Percentiles rank a stretch among this genome's conserved stretches.
These are phyloP conservation scores for Drechmeria coniospora DNA, from an alignment of 2,329 filamentous ascomycete species.

Conservation along the genomic window DNA sequence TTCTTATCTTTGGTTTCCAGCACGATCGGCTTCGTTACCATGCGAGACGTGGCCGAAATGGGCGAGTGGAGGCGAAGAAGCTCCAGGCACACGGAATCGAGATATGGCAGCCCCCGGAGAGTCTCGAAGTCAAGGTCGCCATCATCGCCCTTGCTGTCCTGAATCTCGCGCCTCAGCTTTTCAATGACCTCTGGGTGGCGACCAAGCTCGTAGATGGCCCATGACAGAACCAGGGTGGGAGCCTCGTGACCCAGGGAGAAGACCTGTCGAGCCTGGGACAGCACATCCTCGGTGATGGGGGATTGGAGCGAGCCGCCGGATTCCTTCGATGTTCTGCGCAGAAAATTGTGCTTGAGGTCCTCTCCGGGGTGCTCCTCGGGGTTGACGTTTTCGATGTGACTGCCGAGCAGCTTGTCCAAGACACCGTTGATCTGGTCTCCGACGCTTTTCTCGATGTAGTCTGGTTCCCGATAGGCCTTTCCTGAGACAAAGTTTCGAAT, in stretches of 20 bases:
- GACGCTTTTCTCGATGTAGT: slow-evolving; percentile 1
- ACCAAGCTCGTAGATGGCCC: slow-evolving; percentile 2
- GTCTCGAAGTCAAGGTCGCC: not conserved
- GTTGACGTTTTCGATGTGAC: not conserved
- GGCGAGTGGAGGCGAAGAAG: slow-evolving; percentile 1
- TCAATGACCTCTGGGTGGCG: slow-evolving; percentile 1
- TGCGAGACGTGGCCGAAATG: slow-evolving; percentile 1
- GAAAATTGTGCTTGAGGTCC: not conserved
- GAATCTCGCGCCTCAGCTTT: slow-evolving; percentile 1
- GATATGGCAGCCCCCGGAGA: slow-evolving; percentile 1
- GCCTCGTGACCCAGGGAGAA: slow-evolving; percentile 4
- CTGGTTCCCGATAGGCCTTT: slow-evolving; percentile 1
- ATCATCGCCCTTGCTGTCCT: not conserved
- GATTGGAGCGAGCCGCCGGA: not conserved
- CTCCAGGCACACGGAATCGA: slow-evolving; percentile 1
- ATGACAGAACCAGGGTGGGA: slow-evolving; percentile 1
- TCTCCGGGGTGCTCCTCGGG: not conserved
- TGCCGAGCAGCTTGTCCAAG: not conserved
- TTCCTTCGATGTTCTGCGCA: not conserved
- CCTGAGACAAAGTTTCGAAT: slow-evolving; percentile 1
- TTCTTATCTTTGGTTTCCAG: slow-evolving; percentile 1
- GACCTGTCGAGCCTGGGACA: slow-evolving; percentile 2
- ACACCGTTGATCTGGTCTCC: not conserved
- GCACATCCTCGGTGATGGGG: slow-evolving; percentile 1
- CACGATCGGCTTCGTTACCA: slow-evolving; percentile 1